phyloP scores from a whole-genome alignment of 352 stramenopile species.

The Pythium grandisporangium region DNA sequence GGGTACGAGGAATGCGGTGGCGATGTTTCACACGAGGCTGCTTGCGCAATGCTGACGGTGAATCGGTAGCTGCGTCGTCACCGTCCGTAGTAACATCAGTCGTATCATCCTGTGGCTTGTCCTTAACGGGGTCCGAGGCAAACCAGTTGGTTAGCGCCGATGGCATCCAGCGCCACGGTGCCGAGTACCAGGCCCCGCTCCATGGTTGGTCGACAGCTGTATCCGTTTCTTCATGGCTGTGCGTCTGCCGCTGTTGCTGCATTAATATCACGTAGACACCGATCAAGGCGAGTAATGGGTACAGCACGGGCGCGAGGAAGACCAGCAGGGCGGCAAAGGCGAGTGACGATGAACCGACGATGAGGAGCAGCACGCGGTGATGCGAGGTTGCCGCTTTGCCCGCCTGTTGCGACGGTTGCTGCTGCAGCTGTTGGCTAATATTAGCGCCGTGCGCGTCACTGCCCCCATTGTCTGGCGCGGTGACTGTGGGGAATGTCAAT shows the following conservation, averaged over 20 bases:
- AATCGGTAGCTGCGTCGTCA: constrained; percentile 3
- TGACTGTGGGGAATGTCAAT: too few relatives aligned
- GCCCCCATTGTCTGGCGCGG: too few relatives aligned
- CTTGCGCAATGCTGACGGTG: constrained; percentile 4
- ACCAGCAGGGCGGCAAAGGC: constrained; percentile 13
- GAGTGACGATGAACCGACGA: too few relatives aligned
- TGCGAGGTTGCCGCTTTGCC: too few relatives aligned
- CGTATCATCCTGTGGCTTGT: constrained; percentile 9
- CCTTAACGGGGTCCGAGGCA: not conserved
- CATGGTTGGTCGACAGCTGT: not conserved
- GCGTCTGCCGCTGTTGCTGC: not conserved
- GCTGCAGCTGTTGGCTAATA: too few relatives aligned
- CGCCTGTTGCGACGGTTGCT: too few relatives aligned
- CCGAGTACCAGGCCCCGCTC: not conserved
- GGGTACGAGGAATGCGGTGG: too few relatives aligned
- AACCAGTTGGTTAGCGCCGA: not conserved
- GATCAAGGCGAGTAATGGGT: constrained; percentile 8
- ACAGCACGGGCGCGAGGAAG: constrained; percentile 14
- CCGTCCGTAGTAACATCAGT: too few relatives aligned
- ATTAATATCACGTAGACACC: constrained; percentile 12
- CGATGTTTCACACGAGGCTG: too few relatives aligned
- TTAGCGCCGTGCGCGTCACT: too few relatives aligned
- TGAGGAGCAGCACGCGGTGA: too few relatives aligned
- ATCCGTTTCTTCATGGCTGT: not conserved
- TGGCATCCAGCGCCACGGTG: not conserved